A percentile compares a stretch with the other conserved stretches of the same genome.
Conservation (phyloP, 768 basidiomycete species). For the Boletus edulis region DNA sequence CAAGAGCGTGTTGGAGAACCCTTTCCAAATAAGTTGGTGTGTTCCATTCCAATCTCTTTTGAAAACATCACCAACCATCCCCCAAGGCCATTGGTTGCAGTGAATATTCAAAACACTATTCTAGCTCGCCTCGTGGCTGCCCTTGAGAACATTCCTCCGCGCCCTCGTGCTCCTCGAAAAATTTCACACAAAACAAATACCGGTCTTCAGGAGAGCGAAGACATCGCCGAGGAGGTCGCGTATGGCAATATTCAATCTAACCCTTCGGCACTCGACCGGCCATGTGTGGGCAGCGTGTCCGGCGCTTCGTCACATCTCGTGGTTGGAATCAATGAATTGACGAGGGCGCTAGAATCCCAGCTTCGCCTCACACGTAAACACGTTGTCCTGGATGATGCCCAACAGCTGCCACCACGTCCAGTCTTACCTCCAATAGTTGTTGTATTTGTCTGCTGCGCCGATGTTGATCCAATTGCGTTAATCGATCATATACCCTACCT, state of each 20-base stretch:
- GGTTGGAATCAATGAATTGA: conserved; percentile 80
- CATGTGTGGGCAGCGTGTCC: background rate
- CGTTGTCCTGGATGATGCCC: conserved; percentile 1
- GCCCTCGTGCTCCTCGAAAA: conserved; percentile 24
- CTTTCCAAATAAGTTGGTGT: conserved; percentile 69
- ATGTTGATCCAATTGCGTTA: conserved; percentile 69
- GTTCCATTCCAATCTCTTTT: conserved; percentile 9
- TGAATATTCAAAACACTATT: conserved; percentile 59
- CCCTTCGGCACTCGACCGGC: background rate
- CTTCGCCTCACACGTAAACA: conserved; percentile 32
- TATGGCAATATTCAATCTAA: background rate
- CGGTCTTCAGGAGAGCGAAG: conserved; percentile 16
- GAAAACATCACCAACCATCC: background rate
- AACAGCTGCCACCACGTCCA: background rate
- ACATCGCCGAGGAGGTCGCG: conserved; percentile 23
- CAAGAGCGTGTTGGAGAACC: conserved; percentile 70
- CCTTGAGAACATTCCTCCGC: conserved; percentile 48
- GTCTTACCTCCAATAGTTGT: conserved; percentile 25
- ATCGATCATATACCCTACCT: conserved; percentile 76
- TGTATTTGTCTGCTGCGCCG: conserved; percentile 71
- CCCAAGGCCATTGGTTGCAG: conserved; percentile 59
- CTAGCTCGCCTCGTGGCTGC: conserved; percentile 49
- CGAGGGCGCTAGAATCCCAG: conserved; percentile 66
- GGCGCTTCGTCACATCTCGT: conserved; percentile 39
- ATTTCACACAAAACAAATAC: background rate